These are phyloP conservation scores for Phytophthora megakarya DNA, from an alignment of 352 stramenopile species.

Conservation along the genomic window DNA sequence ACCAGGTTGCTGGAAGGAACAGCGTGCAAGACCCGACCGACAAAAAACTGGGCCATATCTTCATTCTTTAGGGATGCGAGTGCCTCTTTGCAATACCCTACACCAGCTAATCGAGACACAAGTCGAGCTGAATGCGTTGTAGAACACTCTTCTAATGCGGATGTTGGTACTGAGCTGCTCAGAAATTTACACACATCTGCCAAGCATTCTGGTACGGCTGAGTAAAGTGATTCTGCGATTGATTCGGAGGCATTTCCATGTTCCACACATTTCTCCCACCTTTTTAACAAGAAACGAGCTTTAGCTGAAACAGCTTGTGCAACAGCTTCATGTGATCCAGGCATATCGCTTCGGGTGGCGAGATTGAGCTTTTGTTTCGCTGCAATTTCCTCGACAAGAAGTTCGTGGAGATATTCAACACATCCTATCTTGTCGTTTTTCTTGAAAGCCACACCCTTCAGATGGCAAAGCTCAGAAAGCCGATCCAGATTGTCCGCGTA, in stretches of 20 bases:
- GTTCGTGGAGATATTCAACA: constrained; percentile 43
- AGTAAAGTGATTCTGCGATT: constrained; percentile 3
- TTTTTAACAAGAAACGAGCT: constrained; percentile 36
- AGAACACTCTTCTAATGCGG: constrained; percentile 33
- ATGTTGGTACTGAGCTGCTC: constrained; percentile 28
- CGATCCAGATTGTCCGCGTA: constrained; percentile 54
- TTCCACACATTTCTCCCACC: constrained; percentile 33
- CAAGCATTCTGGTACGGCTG: constrained; percentile 4
- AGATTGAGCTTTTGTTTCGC: constrained; percentile 1
- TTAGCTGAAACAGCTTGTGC: constrained; percentile 36
- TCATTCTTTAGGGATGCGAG: constrained; percentile 25
- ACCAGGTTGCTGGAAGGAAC: constrained; percentile 32
- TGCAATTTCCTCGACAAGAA: constrained; percentile 32
- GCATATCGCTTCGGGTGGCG: background rate
- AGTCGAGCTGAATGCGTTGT: constrained; percentile 41
- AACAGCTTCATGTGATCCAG: constrained; percentile 39
- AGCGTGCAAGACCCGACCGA: constrained; percentile 39
- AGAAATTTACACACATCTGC: constrained; percentile 41
- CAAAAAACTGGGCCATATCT: constrained; percentile 40
- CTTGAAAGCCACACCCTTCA: constrained; percentile 49
- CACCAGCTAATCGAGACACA: constrained; percentile 40
- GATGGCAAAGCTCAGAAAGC: constrained; percentile 53
- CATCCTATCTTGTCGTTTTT: constrained; percentile 41
- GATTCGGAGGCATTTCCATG: constrained; percentile 10
- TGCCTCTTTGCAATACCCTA: constrained; percentile 35